Percentiles rank a stretch among this genome's conserved stretches.
These are phyloP conservation scores for Nakazawaea ishiwadae DNA, from an alignment of 805 yeast genomes.

Conservation along the genomic window DNA sequence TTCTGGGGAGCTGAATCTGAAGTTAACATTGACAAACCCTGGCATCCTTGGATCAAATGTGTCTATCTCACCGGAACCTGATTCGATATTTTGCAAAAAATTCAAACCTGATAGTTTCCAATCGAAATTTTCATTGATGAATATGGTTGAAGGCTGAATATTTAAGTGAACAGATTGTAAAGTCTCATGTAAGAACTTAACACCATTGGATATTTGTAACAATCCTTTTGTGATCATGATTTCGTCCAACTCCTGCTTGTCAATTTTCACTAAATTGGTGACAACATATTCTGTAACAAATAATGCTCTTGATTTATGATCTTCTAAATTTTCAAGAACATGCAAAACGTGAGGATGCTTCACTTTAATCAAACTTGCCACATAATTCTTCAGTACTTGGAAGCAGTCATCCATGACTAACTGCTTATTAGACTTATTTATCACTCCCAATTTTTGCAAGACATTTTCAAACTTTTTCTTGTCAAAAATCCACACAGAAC, in stretches of 20 bases:
- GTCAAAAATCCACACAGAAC: conserved; percentile 83
- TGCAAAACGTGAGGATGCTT: conserved; percentile 88
- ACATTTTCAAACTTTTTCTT: conserved; percentile 66
- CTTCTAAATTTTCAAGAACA: conserved; percentile 85
- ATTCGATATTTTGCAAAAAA: conserved; percentile 41
- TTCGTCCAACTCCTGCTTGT: conserved; percentile 56
- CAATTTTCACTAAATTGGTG: conserved; percentile 23
- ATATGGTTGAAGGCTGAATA: conserved; percentile 70
- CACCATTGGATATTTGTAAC: conserved; percentile 68
- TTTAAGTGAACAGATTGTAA: conserved; percentile 75
- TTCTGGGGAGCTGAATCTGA: conserved; percentile 84
- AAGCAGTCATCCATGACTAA: conserved; percentile 55
- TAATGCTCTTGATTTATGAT: conserved; percentile 66
- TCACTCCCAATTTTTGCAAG: conserved; percentile 44
- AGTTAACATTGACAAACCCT: conserved; percentile 58
- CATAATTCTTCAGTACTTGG: conserved; percentile 62
- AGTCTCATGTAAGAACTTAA: conserved; percentile 76
- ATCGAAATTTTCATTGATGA: conserved; percentile 80
- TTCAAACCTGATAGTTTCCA: conserved; percentile 88
- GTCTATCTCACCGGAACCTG: conserved; percentile 57
- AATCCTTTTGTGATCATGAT: conserved; percentile 73
- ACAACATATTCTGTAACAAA: conserved; percentile 83
- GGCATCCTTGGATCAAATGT: conserved; percentile 78
- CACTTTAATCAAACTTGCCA: conserved; percentile 67
- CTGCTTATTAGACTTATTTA: conserved; percentile 43